Conservation (phyloP, 2,329 filamentous ascomycete genomes). For the Phialocephala subalpina region DNA sequence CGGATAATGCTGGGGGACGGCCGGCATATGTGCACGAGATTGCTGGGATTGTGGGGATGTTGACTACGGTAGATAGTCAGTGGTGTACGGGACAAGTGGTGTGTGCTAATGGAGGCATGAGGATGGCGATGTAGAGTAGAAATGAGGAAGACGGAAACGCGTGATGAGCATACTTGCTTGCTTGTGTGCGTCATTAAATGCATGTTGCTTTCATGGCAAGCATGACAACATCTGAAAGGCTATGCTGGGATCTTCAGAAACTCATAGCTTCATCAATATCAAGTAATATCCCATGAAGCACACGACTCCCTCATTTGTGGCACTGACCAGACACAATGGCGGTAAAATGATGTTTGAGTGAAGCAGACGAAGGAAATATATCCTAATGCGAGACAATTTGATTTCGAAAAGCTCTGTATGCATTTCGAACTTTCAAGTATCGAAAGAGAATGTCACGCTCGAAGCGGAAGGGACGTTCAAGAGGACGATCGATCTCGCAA, state of each 20-base stretch:
- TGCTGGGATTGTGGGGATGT: constrained; percentile 79
- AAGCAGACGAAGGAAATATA: too few species aligned
- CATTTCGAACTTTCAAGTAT: too few species aligned
- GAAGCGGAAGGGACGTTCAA: too few species aligned
- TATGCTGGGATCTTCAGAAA: background rate
- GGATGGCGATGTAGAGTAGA: constrained; percentile 23
- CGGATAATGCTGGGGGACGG: constrained; percentile 61
- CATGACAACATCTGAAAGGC: background rate
- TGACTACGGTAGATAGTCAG: constrained; percentile 73
- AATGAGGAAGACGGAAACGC: background rate
- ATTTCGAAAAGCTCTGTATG: too few species aligned
- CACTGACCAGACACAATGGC: too few species aligned
- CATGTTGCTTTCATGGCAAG: background rate
- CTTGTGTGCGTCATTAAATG: background rate
- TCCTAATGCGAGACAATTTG: too few species aligned
- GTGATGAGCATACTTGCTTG: background rate
- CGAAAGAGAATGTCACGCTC: too few species aligned
- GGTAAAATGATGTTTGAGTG: too few species aligned
- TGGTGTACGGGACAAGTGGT: constrained; percentile 85
- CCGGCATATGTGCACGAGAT: constrained; percentile 75
- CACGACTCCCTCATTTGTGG: too few species aligned
- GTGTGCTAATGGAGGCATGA: constrained; percentile 76
- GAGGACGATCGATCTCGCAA: background rate
- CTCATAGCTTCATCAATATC: too few species aligned
- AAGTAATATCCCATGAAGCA: too few species aligned